Evolutionary conservation across 208 protist species (phyloP).

Genomic region (Trichomonas tenax): DNA sequence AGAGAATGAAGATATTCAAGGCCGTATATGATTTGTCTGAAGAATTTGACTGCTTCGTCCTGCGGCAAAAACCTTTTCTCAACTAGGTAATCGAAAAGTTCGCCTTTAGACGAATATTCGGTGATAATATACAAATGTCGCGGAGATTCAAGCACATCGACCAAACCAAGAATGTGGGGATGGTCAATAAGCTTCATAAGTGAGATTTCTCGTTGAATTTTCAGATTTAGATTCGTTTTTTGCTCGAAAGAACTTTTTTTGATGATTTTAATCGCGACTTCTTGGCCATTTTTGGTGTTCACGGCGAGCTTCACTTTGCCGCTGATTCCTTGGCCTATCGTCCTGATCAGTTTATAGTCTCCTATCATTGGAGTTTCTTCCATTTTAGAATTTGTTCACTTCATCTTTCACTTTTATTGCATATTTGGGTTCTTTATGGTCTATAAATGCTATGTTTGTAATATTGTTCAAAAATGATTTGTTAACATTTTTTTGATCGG

Average conservation of each 20-base stretch:
- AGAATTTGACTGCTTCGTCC: slow-evolving; percentile 69
- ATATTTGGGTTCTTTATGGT: too few species aligned
- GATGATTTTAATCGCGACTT: slow-evolving; percentile 6
- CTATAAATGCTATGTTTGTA: too few species aligned
- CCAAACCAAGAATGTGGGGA: background rate
- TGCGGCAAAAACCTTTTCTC: slow-evolving; percentile 55
- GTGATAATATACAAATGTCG: background rate
- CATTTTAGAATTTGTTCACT: too few species aligned
- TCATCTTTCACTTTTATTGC: too few species aligned
- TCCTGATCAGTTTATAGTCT: background rate
- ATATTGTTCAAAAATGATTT: too few species aligned
- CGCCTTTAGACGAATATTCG: slow-evolving; percentile 88
- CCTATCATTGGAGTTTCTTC: background rate
- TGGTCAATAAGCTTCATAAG: background rate
- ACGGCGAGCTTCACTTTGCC: background rate
- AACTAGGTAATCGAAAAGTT: slow-evolving; percentile 98
- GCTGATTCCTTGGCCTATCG: background rate
- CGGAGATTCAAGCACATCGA: background rate
- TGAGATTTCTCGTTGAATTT: slow-evolving; percentile 13
- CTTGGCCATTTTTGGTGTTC: background rate
- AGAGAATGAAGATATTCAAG: slow-evolving; percentile 14
- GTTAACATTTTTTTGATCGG: too few species aligned
- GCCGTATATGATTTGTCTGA: slow-evolving; percentile 10
- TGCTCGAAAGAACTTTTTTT: background rate
- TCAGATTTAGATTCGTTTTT: background rate